Evolutionary conservation across 129 eudicot species (phyloP), one percentile per base, ranked within the genome.

Genomic region (Ambrosia artemisiifolia): DNA sequence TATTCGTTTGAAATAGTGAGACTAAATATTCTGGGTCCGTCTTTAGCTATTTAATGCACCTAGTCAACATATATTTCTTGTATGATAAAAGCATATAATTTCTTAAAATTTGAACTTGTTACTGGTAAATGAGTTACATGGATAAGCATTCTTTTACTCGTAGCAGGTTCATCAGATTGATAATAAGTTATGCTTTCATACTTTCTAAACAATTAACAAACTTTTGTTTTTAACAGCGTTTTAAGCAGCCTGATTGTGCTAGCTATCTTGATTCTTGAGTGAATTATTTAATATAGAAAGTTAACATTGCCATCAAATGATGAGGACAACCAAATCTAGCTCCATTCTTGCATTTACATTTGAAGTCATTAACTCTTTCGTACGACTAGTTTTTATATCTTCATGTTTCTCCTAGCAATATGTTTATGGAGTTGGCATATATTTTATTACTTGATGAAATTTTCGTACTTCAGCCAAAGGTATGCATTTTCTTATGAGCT

Each of bases 401-500:
- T 74, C 69, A 64, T 75, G 56, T 18, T 75, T 53, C 65, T 54
- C 30, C 56, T 42, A 49, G 51, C 65, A 40, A 33, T 43, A 64
- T 74, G 12, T 59, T 43, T 70, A 18, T 55, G 63, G 11, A 49
- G 71, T 54, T 38, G 7, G 40, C 54, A 65, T 75, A 51, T 16
- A 16, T 17, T 74, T 50, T 65, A n/a, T 20, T 70, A 34, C 63
- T 17, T 53, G 18, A 56, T 44, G 7, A 74, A 20, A 1, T 18
- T 54, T 75, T 59, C 35, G 48, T 54, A 12, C 64, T 34, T 38
- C 46, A 63, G 61, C 50, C 43, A 34, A 20, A 14, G 30, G 19
- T 51, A 34, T 63, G 74, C 61, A 79, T 43, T 40, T 36, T 80
- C 56, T 67, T 50, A 69, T 56, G 47, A 24, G 36, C 19, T 57